A percentile compares a stretch with the other conserved stretches of the same genome.
These are phyloP conservation scores for Lunasporangiospora selenospora DNA, from an alignment of 192 early-diverging fungal species.

Conservation along the genomic window DNA sequence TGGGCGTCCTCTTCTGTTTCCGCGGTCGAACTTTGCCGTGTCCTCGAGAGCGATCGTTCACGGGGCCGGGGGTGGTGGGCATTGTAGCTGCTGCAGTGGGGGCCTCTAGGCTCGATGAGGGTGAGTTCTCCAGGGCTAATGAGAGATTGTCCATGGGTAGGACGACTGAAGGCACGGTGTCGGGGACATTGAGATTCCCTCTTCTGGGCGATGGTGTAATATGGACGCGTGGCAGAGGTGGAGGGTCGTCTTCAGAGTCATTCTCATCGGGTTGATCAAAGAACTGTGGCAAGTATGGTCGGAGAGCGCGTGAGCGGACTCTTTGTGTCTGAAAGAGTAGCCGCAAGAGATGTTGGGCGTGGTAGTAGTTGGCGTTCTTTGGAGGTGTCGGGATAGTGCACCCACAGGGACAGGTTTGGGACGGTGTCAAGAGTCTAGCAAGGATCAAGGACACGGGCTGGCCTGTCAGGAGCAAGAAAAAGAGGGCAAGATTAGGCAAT, in stretches of 20 bases:
- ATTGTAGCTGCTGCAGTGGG: background rate
- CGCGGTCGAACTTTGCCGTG: no score
- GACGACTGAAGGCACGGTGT: no score
- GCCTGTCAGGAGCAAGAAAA: no score
- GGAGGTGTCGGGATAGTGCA: slow-evolving; percentile 33
- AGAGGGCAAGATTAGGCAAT: no score
- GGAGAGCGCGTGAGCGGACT: slow-evolving; percentile 20
- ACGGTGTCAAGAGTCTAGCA: slow-evolving; percentile 27
- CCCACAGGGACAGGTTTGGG: slow-evolving; percentile 32
- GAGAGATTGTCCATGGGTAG: no score
- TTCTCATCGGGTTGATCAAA: slow-evolving; percentile 12
- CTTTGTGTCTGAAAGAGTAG: slow-evolving; percentile 36
- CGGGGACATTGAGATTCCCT: no score
- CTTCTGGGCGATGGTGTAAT: no score
- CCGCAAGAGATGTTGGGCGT: slow-evolving; percentile 36
- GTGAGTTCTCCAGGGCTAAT: no score
- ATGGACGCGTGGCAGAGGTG: no score
- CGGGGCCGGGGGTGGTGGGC: no score
- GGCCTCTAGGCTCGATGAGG: no score
- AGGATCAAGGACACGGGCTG: slow-evolving; percentile 37
- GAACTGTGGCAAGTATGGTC: slow-evolving; percentile 15
- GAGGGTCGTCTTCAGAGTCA: slow-evolving; percentile 2
- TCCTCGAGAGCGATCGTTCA: no score
- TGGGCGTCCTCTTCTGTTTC: background rate
- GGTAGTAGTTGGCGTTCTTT: slow-evolving; percentile 34